Evolutionary conservation across 2,329 filamentous ascomycete species (phyloP).

Genomic region (Penicillium sp.): DNA sequence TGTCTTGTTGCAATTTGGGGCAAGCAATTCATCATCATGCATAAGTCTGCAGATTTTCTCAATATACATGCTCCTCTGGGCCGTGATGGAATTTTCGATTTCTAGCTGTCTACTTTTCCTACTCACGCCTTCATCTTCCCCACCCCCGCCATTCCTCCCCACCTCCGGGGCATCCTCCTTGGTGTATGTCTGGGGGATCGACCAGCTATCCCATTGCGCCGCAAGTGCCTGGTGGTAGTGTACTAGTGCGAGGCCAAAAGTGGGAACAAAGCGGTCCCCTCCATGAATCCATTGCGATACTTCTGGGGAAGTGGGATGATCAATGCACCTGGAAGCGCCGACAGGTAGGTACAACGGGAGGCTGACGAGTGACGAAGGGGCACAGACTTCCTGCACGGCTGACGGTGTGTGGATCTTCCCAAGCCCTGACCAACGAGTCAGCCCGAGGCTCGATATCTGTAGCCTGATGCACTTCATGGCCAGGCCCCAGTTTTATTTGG

Average conservation of each 20-base stretch:
- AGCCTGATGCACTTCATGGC: not conserved
- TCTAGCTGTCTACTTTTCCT: not conserved
- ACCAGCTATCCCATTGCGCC: not conserved
- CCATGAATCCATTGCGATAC: not conserved
- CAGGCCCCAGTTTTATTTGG: not conserved
- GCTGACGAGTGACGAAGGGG: not conserved
- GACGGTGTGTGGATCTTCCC: not conserved
- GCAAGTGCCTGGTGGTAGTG: not conserved
- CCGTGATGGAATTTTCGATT: not conserved
- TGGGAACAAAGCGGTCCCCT: not conserved
- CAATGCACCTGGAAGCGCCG: not conserved
- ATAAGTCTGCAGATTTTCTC: not conserved
- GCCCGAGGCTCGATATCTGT: not conserved
- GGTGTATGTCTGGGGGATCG: constrained; percentile 10
- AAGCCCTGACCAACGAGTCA: not conserved
- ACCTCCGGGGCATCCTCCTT: not conserved
- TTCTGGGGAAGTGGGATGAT: not conserved
- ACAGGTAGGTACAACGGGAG: not conserved
- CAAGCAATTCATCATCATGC: not conserved
- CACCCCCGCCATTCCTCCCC: not conserved
- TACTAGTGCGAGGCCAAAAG: not conserved
- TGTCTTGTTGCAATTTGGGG: not conserved
- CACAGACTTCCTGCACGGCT: not conserved
- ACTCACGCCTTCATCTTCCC: too few species aligned
- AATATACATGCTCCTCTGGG: not conserved